Conservation (phyloP, 2,329 filamentous ascomycete species). For the Mycocentrospora acerina region DNA sequence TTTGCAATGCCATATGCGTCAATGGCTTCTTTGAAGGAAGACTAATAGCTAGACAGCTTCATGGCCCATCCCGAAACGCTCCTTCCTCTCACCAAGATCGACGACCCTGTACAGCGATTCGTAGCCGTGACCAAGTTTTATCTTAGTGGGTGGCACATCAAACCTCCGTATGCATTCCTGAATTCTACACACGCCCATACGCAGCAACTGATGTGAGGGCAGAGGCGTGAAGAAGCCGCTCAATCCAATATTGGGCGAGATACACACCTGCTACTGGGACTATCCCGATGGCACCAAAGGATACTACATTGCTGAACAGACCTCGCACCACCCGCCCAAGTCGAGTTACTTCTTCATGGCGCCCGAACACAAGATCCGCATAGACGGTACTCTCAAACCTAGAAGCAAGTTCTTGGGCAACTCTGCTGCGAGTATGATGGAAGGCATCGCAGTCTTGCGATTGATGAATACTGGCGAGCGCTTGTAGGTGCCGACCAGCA, state of each 20-base stretch:
- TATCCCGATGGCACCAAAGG: constrained; percentile 79
- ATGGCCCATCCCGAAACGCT: constrained; percentile 99
- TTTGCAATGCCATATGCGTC: not conserved
- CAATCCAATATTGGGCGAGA: constrained; percentile 94
- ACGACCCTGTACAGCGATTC: constrained; percentile 87
- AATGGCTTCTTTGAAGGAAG: not conserved
- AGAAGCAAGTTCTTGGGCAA: constrained; percentile 95
- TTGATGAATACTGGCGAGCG: constrained; percentile 83
- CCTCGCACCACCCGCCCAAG: constrained; percentile 96
- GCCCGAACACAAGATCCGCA: constrained; percentile 87
- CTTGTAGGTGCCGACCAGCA: constrained; percentile 64
- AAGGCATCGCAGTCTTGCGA: constrained; percentile 85
- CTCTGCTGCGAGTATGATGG: constrained; percentile 97
- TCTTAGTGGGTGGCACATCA: constrained; percentile 97
- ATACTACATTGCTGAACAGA: constrained; percentile 97
- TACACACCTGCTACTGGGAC: constrained; percentile 95
- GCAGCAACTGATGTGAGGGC: constrained; percentile 28
- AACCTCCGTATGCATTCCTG: constrained; percentile 72
- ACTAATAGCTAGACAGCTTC: constrained; percentile 64
- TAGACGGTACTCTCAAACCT: constrained; percentile 93
- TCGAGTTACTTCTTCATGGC: constrained; percentile 99
- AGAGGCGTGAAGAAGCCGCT: constrained; percentile 98
- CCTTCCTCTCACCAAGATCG: constrained; percentile 79
- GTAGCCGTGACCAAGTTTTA: constrained; percentile 98
- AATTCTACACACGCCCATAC: constrained; percentile 5